Base-by-base conservation (phyloP, 352 stramenopile genomes). In the Halophytophthora batemanensis region DNA sequence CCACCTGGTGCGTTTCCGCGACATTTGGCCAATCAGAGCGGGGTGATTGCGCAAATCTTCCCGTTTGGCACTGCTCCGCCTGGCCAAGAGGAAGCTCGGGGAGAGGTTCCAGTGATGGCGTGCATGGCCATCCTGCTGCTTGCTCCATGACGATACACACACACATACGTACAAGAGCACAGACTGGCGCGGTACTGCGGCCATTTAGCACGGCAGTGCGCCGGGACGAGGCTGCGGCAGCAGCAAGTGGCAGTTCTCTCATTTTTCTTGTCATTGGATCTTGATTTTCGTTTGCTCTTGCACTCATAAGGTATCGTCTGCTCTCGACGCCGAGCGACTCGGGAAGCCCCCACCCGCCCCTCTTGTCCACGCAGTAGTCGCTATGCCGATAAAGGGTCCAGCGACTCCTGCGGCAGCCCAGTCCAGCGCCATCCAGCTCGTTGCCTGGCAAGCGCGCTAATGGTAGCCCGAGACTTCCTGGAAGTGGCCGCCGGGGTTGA, bases 401-500 rank as follows among this genome's bases (percentile, higher is more conserved):
- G 46, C 40, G 37, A 25, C 43, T 34, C 28, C 13, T 15, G 14
- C 28, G 50, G 19, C 28, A 52, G 15, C 39, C 43, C 37, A 43
- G 31, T 15, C 38, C 37, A 31, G 15, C 29, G 45, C n/a, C 7
- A 29, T 45, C 42, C 40, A 46, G 23, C 19, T 56, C 21, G 28
- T 31, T 22, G 21, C 46, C 53, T 25, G 29, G 4, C 8, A 31
- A 21, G 47, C 45, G 23, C 35, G 31, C 74, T 86, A 94, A 74
- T 94, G 83, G 75, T 92, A 94, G 38, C 83, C 81, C 54, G 80
- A 87, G 44, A 93, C 81, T 63, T 95, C 82, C 67, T 90, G 77
- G 74, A 98, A 98, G 71, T 98, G 96, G 39, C 96, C 96, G 35
- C 91, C 94, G 33, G 71, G 61, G 74, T 97, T 94, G 76, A 95